These are phyloP conservation scores for Aspergillus conjunctus DNA, from an alignment of 495 filamentous ascomycete genomes.

Conservation along the genomic window DNA sequence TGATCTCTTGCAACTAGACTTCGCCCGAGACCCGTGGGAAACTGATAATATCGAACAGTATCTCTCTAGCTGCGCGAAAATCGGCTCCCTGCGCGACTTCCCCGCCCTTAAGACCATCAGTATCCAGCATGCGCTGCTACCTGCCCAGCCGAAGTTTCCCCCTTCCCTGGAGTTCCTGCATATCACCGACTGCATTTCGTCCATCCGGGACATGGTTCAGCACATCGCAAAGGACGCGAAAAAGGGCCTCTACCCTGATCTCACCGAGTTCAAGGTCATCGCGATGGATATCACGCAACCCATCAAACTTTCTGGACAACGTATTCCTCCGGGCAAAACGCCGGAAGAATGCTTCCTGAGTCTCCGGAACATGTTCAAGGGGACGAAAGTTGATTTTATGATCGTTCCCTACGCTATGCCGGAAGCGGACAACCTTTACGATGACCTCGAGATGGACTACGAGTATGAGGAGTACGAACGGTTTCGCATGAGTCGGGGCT, in stretches of 20 bases:
- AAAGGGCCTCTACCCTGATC: conserved; percentile 24
- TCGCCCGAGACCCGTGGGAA: conserved; percentile 6
- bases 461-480: conserved; percentile 3
- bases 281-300: conserved; percentile 26
- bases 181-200: conserved; percentile 32
- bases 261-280: conserved; percentile 21
- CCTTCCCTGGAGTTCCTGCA: conserved; percentile 20
- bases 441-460: conserved; percentile 13
- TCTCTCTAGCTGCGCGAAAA: conserved; percentile 15
- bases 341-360: conserved; percentile 25
- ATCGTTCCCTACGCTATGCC: conserved; percentile 21
- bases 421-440: conserved; percentile 14
- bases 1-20: conserved; percentile 22
- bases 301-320: conserved; percentile 27
- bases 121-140: conserved; percentile 28
- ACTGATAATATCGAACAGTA: conserved; percentile 8
- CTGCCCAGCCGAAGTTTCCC: conserved; percentile 27
- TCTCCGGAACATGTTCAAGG: conserved; percentile 26
- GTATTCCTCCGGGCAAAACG: conserved; percentile 27
- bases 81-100: conserved; percentile 29
- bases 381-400: conserved; percentile 26
- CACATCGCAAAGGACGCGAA: conserved; percentile 28
- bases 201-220: conserved; percentile 23
- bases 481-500: not conserved
- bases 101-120: conserved; percentile 23